These are phyloP conservation scores for Fusarium ramigenum DNA, from an alignment of 2,329 filamentous ascomycete genomes.

Conservation along the genomic window DNA sequence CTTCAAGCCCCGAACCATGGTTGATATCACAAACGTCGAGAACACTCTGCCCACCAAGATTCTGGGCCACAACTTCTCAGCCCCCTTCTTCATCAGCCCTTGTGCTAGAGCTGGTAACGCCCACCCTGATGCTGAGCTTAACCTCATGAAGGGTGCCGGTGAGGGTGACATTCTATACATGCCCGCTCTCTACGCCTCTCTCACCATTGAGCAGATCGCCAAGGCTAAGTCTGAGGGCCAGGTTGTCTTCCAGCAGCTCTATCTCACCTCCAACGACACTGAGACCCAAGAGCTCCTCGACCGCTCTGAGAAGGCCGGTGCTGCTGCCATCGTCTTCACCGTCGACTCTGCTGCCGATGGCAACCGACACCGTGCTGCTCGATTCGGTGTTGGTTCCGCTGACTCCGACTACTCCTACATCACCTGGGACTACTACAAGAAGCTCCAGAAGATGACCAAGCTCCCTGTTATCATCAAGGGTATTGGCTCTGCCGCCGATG, in stretches of 20 bases:
- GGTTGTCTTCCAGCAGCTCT: slow-evolving; percentile 52
- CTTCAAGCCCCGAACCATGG: slow-evolving; percentile 58
- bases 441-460: slow-evolving; percentile 47
- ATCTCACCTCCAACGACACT: slow-evolving; percentile 47
- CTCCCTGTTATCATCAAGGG: slow-evolving; percentile 55
- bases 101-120: slow-evolving; percentile 57
- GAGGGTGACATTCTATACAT: slow-evolving; percentile 62
- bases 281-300: slow-evolving; percentile 46
- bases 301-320: slow-evolving; percentile 46
- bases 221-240: slow-evolving; percentile 49
- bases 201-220: slow-evolving; percentile 51
- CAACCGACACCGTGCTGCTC: slow-evolving; percentile 53
- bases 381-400: slow-evolving; percentile 51
- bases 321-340: slow-evolving; percentile 51
- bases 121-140: slow-evolving; percentile 58
- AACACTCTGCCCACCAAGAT: slow-evolving; percentile 56
- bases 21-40: slow-evolving; percentile 59
- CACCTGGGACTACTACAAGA: slow-evolving; percentile 51
- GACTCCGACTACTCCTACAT: slow-evolving; percentile 41
- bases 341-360: slow-evolving; percentile 52
- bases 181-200: slow-evolving; percentile 48
- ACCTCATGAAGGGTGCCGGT: slow-evolving; percentile 60
- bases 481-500: slow-evolving; percentile 50
- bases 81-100: slow-evolving; percentile 65
- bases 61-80: slow-evolving; percentile 62